A percentile compares a stretch with the other conserved stretches of the same genome.
These are phyloP conservation scores for Pythium volutum DNA, from an alignment of 352 stramenopile species.

Conservation along the genomic window DNA sequence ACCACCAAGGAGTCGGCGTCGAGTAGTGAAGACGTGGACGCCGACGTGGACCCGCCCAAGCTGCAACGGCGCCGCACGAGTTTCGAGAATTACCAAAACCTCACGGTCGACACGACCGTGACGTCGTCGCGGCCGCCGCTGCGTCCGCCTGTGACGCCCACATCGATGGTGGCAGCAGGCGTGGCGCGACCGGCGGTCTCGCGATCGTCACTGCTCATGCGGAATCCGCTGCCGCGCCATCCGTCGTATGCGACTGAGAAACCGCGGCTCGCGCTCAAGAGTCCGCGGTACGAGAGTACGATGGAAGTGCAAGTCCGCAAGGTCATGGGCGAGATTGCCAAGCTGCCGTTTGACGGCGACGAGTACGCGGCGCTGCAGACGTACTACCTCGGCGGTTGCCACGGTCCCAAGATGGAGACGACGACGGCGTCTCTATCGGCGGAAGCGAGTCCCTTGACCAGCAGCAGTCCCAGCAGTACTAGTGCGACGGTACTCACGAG, in stretches of 20 bases:
- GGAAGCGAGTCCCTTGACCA: background rate
- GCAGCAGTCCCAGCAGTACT: constrained; percentile 13
- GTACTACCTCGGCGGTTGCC: constrained; percentile 60
- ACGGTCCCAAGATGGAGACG: constrained; percentile 25
- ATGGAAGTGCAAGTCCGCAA: constrained; percentile 74
- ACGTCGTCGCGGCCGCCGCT: constrained; percentile 10
- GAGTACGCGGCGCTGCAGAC: constrained; percentile 56
- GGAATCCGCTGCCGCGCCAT: constrained; percentile 11
- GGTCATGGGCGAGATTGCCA: constrained; percentile 57
- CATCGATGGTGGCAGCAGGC: background rate
- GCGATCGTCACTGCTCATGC: constrained; percentile 9
- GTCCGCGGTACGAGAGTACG: constrained; percentile 63
- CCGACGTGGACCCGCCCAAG: background rate
- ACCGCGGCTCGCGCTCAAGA: constrained; percentile 53
- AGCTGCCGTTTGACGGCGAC: constrained; percentile 63
- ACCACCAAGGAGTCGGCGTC: background rate
- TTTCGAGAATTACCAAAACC: constrained; percentile 15
- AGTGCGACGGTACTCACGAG: background rate
- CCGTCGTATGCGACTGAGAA: constrained; percentile 35
- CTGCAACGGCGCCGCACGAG: constrained; percentile 12
- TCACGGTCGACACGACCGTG: constrained; percentile 15
- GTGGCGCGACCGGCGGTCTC: background rate
- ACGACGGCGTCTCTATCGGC: background rate
- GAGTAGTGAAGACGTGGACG: background rate
- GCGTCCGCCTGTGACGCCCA: constrained; percentile 1